These are phyloP conservation scores for Pulveroboletus sp. DNA, from an alignment of 768 basidiomycete genomes.

Conservation along the genomic window DNA sequence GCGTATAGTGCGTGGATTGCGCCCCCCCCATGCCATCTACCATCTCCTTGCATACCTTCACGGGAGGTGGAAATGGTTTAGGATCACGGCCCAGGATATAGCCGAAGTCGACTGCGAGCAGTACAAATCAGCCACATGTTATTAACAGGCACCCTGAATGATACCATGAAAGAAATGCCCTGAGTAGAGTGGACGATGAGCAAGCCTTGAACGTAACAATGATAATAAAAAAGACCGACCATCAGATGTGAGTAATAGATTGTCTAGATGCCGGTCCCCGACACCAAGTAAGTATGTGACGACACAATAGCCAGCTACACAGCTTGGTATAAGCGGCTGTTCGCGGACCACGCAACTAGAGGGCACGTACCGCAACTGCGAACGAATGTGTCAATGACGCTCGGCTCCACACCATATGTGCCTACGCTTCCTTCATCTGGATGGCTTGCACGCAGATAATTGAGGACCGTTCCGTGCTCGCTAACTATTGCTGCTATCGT, in stretches of 20 bases:
- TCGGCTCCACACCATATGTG: constrained; percentile 91
- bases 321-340: constrained; percentile 12
- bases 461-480: constrained; percentile 83
- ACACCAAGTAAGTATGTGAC: constrained; percentile 95
- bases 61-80: constrained; percentile 95
- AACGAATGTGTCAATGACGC: constrained; percentile 93
- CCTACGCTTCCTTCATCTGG: constrained; percentile 95
- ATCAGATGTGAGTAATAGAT: constrained; percentile 87
- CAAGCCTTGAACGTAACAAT: background rate
- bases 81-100: constrained; percentile 98
- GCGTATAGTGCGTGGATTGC: constrained; percentile 88
- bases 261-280: constrained; percentile 95
- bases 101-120: constrained; percentile 82
- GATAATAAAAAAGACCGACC: constrained; percentile 41
- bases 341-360: background rate
- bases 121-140: constrained; percentile 7
- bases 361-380: constrained; percentile 82
- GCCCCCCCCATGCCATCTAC: constrained; percentile 99
- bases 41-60: constrained; percentile 99
- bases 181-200: constrained; percentile 21
- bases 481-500: constrained; percentile 92
- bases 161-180: constrained; percentile 96
- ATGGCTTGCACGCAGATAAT: constrained; percentile 79
- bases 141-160: constrained; percentile 6
- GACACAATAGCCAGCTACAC: constrained; percentile 91